phyloP scores from a whole-genome alignment of 2,329 filamentous ascomycete species.

The Aspergillus sp. region DNA sequence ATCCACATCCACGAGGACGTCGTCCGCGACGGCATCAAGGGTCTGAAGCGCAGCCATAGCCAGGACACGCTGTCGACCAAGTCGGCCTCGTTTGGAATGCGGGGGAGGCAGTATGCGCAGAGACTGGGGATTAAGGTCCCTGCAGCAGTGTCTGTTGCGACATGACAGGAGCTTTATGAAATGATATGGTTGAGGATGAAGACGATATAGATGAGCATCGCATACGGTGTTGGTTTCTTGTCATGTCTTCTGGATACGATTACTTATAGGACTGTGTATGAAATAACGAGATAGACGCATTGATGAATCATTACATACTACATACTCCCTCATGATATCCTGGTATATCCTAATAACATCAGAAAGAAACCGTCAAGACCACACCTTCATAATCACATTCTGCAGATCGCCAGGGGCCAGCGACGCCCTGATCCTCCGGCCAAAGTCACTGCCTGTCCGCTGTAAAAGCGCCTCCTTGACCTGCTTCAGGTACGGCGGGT shows the following conservation, averaged over 20 bases:
- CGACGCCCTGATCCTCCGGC: neutral
- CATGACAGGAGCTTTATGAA: neutral
- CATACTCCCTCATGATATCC: neutral
- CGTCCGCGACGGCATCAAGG: neutral
- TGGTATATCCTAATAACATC: neutral
- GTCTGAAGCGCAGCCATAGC: neutral
- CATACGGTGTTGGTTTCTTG: neutral
- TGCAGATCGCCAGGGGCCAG: constrained; percentile 7
- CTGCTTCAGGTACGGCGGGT: constrained; percentile 65
- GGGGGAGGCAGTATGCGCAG: neutral
- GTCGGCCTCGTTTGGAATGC: neutral
- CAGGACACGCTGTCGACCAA: neutral
- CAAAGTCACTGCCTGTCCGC: constrained; percentile 8
- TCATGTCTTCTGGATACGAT: too few species aligned
- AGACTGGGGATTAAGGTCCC: neutral
- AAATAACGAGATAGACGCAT: neutral
- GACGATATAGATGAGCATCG: neutral
- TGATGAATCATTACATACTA: constrained; percentile 3
- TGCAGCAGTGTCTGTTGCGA: neutral
- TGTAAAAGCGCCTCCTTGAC: constrained; percentile 59
- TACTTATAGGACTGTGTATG: too few species aligned
- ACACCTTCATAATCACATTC: constrained; percentile 10
- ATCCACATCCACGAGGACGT: neutral
- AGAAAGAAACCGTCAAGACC: neutral
- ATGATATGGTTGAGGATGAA: neutral